Conservation (phyloP, 2,329 filamentous ascomycete species). For the Penicillium sp. region DNA sequence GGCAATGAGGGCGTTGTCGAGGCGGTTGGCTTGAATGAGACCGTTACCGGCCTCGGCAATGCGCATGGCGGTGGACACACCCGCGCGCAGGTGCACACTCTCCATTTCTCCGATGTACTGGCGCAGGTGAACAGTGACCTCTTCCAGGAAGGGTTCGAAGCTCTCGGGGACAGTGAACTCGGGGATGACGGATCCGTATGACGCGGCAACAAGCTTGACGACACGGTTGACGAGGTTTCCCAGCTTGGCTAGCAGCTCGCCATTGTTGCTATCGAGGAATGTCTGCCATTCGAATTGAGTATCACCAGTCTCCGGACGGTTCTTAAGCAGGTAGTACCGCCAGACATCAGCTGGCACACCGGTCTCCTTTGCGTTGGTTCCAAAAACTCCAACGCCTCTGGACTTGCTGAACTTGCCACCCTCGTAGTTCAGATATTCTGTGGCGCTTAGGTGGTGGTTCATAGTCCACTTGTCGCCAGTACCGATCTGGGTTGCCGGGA, state of each 20-base stretch:
- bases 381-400: constrained; percentile 84
- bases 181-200: constrained; percentile 57
- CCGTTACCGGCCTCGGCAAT: constrained; percentile 60
- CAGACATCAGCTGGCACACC: constrained; percentile 84
- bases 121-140: constrained; percentile 53
- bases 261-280: constrained; percentile 84
- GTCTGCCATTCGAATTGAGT: constrained; percentile 86
- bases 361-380: constrained; percentile 82
- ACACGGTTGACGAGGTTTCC: constrained; percentile 72
- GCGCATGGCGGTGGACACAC: constrained; percentile 54
- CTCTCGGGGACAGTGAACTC: constrained; percentile 42
- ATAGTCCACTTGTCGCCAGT: constrained; percentile 84
- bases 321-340: constrained; percentile 85
- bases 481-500: constrained; percentile 81
- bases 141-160: constrained; percentile 41
- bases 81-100: constrained; percentile 58
- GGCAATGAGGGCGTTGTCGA: constrained; percentile 61
- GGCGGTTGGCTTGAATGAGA: constrained; percentile 57
- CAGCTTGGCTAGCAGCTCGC: constrained; percentile 72
- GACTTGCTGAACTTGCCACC: constrained; percentile 92
- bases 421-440: constrained; percentile 87
- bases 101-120: constrained; percentile 59
- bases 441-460: constrained; percentile 82
- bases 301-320: constrained; percentile 80
- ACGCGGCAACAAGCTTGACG: constrained; percentile 70